Conservation (phyloP, 208 protist genomes). For the Wallacemonas collosoma region DNA sequence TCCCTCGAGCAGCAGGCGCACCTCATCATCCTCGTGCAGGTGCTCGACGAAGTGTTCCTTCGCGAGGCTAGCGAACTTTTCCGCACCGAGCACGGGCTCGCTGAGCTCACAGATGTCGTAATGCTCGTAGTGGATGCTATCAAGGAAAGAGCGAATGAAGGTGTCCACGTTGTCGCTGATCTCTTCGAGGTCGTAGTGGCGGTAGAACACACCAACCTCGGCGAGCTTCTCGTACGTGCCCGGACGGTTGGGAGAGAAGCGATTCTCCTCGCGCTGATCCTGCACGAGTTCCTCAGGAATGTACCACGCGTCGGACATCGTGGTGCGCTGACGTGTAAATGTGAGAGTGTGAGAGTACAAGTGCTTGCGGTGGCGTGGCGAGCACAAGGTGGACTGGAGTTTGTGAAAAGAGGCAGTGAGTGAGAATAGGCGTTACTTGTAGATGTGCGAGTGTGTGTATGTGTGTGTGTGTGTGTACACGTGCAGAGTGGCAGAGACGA, state of each 20-base stretch:
- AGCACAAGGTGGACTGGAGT: neutral
- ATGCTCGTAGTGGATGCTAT: constrained; percentile 44
- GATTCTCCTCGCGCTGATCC: constrained; percentile 57
- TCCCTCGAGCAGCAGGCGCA: constrained; percentile 73
- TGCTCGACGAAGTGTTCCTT: constrained; percentile 77
- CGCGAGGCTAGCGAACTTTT: constrained; percentile 54
- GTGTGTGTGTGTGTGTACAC: neutral
- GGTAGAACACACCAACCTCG: constrained; percentile 40
- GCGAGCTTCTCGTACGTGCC: constrained; percentile 47
- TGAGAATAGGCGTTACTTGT: constrained; percentile 1
- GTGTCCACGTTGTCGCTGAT: constrained; percentile 31
- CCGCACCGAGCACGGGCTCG: constrained; percentile 26
- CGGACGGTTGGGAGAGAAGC: constrained; percentile 40
- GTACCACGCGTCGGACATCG: constrained; percentile 65
- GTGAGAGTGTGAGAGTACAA: neutral
- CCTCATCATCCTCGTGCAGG: constrained; percentile 91
- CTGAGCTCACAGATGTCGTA: constrained; percentile 55
- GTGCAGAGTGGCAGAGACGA: neutral
- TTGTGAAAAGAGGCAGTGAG: neutral
- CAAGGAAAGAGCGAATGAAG: constrained; percentile 39
- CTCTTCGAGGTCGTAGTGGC: constrained; percentile 31
- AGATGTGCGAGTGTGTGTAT: constrained; percentile 8
- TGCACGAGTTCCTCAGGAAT: constrained; percentile 39
- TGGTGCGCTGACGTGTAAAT: neutral
- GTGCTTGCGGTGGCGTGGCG: too few relatives aligned